A percentile compares a stretch with the other conserved stretches of the same genome.
Evolutionary conservation across 129 eudicot species (phyloP).

Genomic region (Heracleum sosnowskyi): DNA sequence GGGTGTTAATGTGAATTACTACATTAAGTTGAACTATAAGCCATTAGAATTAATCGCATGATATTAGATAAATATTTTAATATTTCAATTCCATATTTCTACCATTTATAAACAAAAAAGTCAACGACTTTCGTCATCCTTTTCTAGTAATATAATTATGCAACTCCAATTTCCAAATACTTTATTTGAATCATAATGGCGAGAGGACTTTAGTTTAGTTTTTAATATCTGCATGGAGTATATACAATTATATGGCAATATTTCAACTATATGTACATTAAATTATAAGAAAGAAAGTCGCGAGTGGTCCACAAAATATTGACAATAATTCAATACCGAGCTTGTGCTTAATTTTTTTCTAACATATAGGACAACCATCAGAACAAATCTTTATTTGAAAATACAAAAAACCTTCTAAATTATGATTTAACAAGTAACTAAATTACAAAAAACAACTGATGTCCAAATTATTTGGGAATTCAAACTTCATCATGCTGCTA

Average conservation of each 20-base stretch:
- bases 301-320: background rate
- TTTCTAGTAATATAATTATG: background rate
- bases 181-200: too few species aligned
- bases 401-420: background rate
- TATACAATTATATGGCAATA: background rate
- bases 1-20: too few species aligned
- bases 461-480: slow-evolving; percentile 56
- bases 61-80: too few species aligned
- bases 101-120: background rate
- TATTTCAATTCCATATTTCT: too few species aligned
- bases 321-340: background rate
- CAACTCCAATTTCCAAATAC: too few species aligned
- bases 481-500: slow-evolving; percentile 63
- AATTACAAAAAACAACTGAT: slow-evolving; percentile 51
- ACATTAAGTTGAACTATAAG: too few species aligned
- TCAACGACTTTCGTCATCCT: background rate
- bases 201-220: too few species aligned
- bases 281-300: background rate
- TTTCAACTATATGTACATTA: background rate
- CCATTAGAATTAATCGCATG: too few species aligned
- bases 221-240: too few species aligned
- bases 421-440: background rate
- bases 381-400: background rate
- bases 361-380: background rate
- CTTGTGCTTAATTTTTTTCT: background rate